Base-by-base conservation (phyloP, 352 stramenopile species). In the Pythium pyrilobum region DNA sequence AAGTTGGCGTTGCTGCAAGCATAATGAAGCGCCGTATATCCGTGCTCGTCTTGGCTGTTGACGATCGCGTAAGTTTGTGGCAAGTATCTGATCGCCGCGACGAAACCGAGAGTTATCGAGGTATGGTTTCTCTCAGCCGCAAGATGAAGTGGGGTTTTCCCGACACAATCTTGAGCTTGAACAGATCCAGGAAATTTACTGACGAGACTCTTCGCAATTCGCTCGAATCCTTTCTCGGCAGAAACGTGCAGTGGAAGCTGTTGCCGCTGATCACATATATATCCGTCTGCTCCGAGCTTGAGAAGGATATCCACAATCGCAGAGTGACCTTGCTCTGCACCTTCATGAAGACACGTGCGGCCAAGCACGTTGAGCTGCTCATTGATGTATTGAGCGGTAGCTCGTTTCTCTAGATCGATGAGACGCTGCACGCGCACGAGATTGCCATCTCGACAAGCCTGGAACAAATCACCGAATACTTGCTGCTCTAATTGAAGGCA, bases 1-100 rank as follows among this genome's bases (percentile, higher is more conserved):
- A 71, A 24, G 23, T 74, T 67, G 1, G 52, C 67, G 15, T 68
- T 54, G 21, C 68, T 66, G 12, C 74, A 79, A 6, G 72, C 72
- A 43, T 85, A 85, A 27, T 87, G 77, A 6, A 87, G 56, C 13
- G 72, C 54, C 11, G 74, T 85, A 55, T 76, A 85, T 5, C 77
- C 77, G 31, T 74, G 36, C 32, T 67, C 41, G 49, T 87, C 77
- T 56, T 85, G 74, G 1, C 62, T 9, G 49, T 82, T 49, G 16
- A 80, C 38, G 12, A 56, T 51, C 24, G 58, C 36, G 12, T 48
- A 25, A 41, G 12, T 32, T 12, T 65, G 39, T 32, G 52, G 41
- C 21, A 57, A 43, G 5, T 44, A 28, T 8, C 52, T 62, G 23
- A 76, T 67, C 1, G 54, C 27, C 16, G 46, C 38, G n/a, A 87